Evolutionary conservation across 768 basidiomycete genomes (phyloP).

Genomic region (Tubosaeta brunneosetosa): DNA sequence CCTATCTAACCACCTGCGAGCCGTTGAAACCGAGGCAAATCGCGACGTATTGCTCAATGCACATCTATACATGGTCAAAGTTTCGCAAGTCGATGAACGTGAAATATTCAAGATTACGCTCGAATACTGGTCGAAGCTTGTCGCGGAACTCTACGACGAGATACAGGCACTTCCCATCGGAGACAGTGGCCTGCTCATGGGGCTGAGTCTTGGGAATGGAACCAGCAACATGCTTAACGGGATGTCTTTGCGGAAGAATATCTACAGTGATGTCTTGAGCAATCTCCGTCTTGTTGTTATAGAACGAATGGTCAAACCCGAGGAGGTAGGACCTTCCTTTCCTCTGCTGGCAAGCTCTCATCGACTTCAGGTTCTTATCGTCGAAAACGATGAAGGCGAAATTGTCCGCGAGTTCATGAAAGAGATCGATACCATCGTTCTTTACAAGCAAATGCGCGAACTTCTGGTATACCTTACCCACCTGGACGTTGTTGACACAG

Average conservation of each 20-base stretch:
- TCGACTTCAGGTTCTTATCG: conserved; percentile 77
- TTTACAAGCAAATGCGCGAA: conserved; percentile 99
- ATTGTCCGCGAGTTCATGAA: conserved; percentile 99
- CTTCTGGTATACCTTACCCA: conserved; percentile 97
- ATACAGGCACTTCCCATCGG: conserved; percentile 88
- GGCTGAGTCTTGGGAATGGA: conserved; percentile 69
- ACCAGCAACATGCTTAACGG: conserved; percentile 67
- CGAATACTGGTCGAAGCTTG: conserved; percentile 96
- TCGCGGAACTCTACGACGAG: conserved; percentile 95
- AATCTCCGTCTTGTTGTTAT: conserved; percentile 95
- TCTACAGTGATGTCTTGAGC: conserved; percentile 91
- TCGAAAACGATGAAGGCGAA: conserved; percentile 99
- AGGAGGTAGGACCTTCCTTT: conserved; percentile 62
- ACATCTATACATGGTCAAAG: conserved; percentile 96
- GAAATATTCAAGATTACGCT: conserved; percentile 99
- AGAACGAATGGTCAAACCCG: conserved; percentile 99
- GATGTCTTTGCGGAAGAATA: conserved; percentile 84
- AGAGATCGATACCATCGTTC: conserved; percentile 95
- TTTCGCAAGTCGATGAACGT: conserved; percentile 96
- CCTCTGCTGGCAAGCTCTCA: conserved; percentile 4
- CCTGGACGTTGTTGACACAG: conserved; percentile 92
- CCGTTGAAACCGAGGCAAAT: conserved; percentile 88
- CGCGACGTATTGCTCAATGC: conserved; percentile 94
- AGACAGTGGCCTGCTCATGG: conserved; percentile 83
- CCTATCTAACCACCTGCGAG: conserved; percentile 86